These are phyloP conservation scores for Debaryomyces maramus DNA, from an alignment of 805 yeast genomes.

Conservation along the genomic window DNA sequence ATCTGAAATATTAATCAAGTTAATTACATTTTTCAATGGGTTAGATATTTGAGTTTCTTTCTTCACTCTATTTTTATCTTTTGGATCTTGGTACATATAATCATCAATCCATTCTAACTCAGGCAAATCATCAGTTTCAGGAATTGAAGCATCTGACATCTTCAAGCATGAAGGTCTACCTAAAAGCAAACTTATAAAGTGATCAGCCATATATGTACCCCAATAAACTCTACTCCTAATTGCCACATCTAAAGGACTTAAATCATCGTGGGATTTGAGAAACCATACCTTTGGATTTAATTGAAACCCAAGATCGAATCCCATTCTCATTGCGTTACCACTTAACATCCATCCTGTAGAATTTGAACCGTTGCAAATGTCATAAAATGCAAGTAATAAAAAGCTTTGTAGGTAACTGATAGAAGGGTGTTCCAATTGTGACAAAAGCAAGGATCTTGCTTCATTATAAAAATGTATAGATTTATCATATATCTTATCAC, in stretches of 20 bases:
- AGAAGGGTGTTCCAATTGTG: constrained; percentile 43
- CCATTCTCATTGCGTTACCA: constrained; percentile 64
- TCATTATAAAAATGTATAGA: constrained; percentile 47
- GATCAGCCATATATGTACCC: constrained; percentile 69
- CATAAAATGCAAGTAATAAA: constrained; percentile 59
- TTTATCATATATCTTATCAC: constrained; percentile 39
- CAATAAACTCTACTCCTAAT: constrained; percentile 62
- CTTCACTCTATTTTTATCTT: constrained; percentile 15
- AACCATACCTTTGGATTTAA: constrained; percentile 62
- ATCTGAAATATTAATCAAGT: constrained; percentile 45
- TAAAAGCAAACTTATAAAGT: constrained; percentile 55
- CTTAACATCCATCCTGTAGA: constrained; percentile 63
- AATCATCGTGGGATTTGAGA: constrained; percentile 36
- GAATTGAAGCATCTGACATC: constrained; percentile 58
- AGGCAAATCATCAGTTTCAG: constrained; percentile 58
- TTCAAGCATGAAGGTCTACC: constrained; percentile 60
- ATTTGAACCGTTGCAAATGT: constrained; percentile 58
- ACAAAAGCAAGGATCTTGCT: constrained; percentile 44
- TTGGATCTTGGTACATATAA: constrained; percentile 40
- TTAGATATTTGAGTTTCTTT: constrained; percentile 36
- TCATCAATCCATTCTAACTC: constrained; percentile 65
- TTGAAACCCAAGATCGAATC: constrained; percentile 65
- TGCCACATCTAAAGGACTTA: constrained; percentile 52
- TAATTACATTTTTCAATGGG: constrained; percentile 44
- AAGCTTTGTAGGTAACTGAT: constrained; percentile 60